Evolutionary conservation across 2,329 filamentous ascomycete genomes (phyloP), one percentile per base, ranked within the genome.

Genomic region (Bipolaris zeicola): DNA sequence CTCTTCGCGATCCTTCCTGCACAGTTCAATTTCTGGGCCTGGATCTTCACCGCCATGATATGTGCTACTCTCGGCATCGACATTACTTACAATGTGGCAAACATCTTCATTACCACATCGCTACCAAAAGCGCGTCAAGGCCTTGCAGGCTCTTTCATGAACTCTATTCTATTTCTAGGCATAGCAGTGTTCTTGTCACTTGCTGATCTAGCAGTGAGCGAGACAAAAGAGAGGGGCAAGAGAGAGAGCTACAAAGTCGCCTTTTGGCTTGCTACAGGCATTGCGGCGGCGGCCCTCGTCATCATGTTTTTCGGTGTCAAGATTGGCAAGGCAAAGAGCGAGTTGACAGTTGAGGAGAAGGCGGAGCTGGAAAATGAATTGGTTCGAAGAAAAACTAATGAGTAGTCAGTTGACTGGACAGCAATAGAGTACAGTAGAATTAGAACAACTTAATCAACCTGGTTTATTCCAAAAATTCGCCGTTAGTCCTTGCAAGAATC

Each of bases 401-500:
- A 50, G 34, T 57, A 43, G 36, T 20, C 7, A 16, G 24, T 26
- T 8, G 4, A 10, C 10, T 5, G 20, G 26, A 10, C 8, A 31
- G 10, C 3, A 31, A 31, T 31, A 31, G 10, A 31, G 13, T 13
- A 31, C 4, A 11, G 2, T 31, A 31, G 28, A 31, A 10, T 11
- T 31, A 31, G 10, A 31, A 31, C 28, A 31, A 31, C 28, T 10
- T 31, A 5, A 13, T 13, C 28, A 31, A 31, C 28, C 28, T 31
- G 28, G 5, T 13, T 4, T 31, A 78, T 37, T 78, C 75, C 60
- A 84, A 67, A 55, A 84, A 84, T 50, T 74, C 76, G 0, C 82
- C 82, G 39, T 77, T 76, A 1, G 80, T 83, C 73, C 79, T 82
- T 8, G 77, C 78, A 36, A 83, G 60, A n/a, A 81, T 74, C 61